Evolutionary conservation across 2,329 filamentous ascomycete species (phyloP).

Genomic region (Hypoxylon sp.): DNA sequence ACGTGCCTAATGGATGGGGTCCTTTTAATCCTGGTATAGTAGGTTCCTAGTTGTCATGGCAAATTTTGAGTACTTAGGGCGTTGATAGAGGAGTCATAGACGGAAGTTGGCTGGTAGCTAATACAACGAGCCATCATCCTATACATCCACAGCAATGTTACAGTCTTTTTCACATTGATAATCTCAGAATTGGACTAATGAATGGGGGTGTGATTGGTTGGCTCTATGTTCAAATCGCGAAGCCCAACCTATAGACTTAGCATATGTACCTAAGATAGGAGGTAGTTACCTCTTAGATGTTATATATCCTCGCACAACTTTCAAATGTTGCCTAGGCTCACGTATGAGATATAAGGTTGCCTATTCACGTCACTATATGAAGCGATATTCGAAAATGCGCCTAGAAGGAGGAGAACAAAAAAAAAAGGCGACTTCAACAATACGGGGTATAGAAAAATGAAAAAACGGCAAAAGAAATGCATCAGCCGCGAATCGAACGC

Average conservation of each 20-base stretch:
- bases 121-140: too few relatives aligned
- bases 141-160: background rate
- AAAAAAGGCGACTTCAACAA: background rate
- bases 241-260: too few relatives aligned
- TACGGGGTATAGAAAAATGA: background rate
- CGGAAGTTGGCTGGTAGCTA: background rate
- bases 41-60: background rate
- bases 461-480: slow-evolving; percentile 47
- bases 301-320: too few relatives aligned
- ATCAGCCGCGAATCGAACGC: slow-evolving; percentile 62
- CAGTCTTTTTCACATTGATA: background rate
- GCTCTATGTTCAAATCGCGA: too few relatives aligned
- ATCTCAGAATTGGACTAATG: background rate
- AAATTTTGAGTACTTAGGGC: background rate
- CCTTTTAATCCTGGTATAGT: background rate
- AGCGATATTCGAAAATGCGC: background rate
- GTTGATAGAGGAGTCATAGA: background rate
- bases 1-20: background rate
- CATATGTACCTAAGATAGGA: too few relatives aligned
- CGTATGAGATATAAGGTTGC: too few relatives aligned
- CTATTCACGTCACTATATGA: too few relatives aligned
- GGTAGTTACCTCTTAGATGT: too few relatives aligned
- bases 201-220: too few relatives aligned
- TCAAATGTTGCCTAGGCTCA: too few relatives aligned
- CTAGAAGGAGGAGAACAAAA: background rate